Base-by-base conservation (phyloP, 1,284 basidiomycete genomes). In the Ceratobasidium papillatum region DNA sequence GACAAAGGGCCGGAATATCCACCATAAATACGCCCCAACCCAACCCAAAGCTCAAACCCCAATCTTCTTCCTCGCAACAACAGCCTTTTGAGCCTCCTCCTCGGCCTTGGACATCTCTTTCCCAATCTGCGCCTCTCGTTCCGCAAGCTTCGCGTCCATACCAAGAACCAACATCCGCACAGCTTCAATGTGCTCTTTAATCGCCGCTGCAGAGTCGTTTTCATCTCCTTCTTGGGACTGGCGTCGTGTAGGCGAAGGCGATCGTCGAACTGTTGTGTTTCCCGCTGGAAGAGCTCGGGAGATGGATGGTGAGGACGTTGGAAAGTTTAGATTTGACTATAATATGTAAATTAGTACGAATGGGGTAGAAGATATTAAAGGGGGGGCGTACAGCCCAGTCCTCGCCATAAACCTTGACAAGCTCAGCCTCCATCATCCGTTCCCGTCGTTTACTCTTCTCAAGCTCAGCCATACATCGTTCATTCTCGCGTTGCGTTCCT, bases 401-500 rank as follows among this genome's bases (percentile, higher is more conserved):
- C 7, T 76, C 76, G 25, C 76, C 76, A 34, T 75, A 66, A 2
- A 76, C 58, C 52, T 66, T 75, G 9, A 64, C 64, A 17, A 77
- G 63, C 58, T 76, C 77, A 8, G 61, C 73, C 45, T 77, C 77
- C 54, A 77, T 34, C 8, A 76, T 54, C 22, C 69, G 59, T 43
- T 77, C 76, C 9, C 77, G 65, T 25, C 75, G 63, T 45, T 75
- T 75, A 14, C 63, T 65, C 38, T 75, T 73, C 19, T 77, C 77
- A 12, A 77, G 34, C 49, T 77, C 76, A n/a, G 69, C 56, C 77
- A 77, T 77, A 49, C 77, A 77, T 49, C 64, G 51, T 56, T 77
- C 71, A 65, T 77, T 77, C 49, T 77, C 77, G 34, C 76, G 47
- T 69, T 76, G 76, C 17, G 77, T 77, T 14, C 68, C 68, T 72